phyloP scores from a whole-genome alignment of 1,139 yeast species.

The Yamadazyma pseudoaaseri region DNA sequence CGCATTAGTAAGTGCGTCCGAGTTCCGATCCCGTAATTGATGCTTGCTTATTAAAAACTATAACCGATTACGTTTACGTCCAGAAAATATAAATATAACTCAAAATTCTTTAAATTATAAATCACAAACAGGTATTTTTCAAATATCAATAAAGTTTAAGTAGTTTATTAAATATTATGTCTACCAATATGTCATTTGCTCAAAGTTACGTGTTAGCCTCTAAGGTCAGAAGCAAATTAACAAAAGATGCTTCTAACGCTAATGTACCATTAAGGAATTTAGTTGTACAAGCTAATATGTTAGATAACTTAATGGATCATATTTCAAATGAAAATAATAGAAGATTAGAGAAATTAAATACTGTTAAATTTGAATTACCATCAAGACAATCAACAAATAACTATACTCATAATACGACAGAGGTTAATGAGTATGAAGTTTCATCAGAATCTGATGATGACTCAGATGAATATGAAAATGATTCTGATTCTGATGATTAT shows the following conservation, averaged over 20 bases:
- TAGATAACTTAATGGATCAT: constrained; percentile 66
- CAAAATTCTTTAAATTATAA: constrained; percentile 1
- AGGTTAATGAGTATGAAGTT: constrained; percentile 36
- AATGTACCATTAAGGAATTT: constrained; percentile 61
- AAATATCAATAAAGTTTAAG: too few species aligned
- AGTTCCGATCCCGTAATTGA: constrained; percentile 4
- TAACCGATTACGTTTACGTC: constrained; percentile 1
- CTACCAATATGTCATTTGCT: constrained; percentile 35
- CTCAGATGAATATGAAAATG: constrained; percentile 14
- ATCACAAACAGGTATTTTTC: not conserved
- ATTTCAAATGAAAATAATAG: constrained; percentile 34
- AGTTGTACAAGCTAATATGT: constrained; percentile 74
- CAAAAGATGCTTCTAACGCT: constrained; percentile 61
- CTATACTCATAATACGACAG: constrained; percentile 2
- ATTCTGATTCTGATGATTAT: constrained; percentile 27
- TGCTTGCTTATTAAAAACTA: constrained; percentile 1
- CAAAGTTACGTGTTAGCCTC: constrained; percentile 67
- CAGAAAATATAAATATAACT: constrained; percentile 9
- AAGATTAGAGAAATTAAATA: constrained; percentile 19
- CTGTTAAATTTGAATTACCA: constrained; percentile 16
- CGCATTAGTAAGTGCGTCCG: constrained; percentile 3
- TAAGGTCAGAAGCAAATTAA: constrained; percentile 65
- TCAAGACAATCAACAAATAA: constrained; percentile 4
- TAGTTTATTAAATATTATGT: not conserved
- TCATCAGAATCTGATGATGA: constrained; percentile 20